Base-by-base conservation (phyloP, 345 rosid genomes). In the Hibiscus tridactylites region DNA sequence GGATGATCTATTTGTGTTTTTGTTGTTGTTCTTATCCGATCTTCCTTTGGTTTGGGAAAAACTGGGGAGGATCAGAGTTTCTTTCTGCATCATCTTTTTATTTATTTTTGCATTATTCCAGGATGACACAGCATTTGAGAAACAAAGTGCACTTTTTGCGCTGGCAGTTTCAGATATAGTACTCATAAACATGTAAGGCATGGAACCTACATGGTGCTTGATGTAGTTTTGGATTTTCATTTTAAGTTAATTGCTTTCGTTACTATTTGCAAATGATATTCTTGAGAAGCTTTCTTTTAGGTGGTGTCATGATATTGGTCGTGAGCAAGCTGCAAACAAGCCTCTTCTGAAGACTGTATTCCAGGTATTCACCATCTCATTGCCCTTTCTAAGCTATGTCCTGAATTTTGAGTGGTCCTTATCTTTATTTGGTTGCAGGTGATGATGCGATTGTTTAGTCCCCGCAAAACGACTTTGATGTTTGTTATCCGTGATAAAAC, bases 241-340 rank as follows among this genome's bases (percentile, higher is more conserved):
- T 54, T 59, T 33, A 19, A 33, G 24, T 29, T 33, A 52, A 5
- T 15, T 19, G 31, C 28, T 65, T 56, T 76, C 33, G 13, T 13
- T 67, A 74, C 69, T 67, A 59, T 53, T 5, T 72, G 15, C 6
- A 35, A 56, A 35, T 80, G 33, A 71, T 61, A 39, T 73, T 66
- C 56, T 74, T 31, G 42, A 56, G 57, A 50, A 72, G 79, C 59
- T 79, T 73, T 70, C 28, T 49, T 67, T 37, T 80, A 96, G 99
- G 99, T 96, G 99, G 99, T 96, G 99, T 79, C 99, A 96, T 77
- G 99, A 92, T 87, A 96, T 96, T 80, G 99, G 99, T 69, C 97
- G 99, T 31, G 99, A 96, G 82, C 99, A 96, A 91, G 99, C 99
- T 82, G 99, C 99, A 80, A 96, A 96, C 71, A 96, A 96, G 77